Base-by-base conservation (phyloP, 2,329 filamentous ascomycete species). In the Alternaria sp. region DNA sequence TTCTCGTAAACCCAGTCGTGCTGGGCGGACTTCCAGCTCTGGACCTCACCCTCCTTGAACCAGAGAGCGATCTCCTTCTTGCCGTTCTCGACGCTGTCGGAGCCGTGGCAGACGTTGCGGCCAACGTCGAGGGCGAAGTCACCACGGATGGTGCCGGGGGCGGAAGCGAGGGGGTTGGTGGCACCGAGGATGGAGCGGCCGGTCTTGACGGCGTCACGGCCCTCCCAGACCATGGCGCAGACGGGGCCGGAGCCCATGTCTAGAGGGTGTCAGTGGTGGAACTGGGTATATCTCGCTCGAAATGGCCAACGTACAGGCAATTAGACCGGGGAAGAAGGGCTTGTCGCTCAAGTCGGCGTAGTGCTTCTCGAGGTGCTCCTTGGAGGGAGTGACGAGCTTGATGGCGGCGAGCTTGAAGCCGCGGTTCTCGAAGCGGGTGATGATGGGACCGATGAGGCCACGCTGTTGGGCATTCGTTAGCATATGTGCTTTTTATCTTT, bases 21-120 rank as follows among this genome's bases (percentile, higher is more conserved):
- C 86, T 92, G 88, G 81, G 92, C 87, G 74, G 87, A 86, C 89
- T 96, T 95, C 89, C 92, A 98, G 85, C 81, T 87, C 84, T 93
- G 84, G 80, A 97, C 82, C 84, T 98, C 96, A 75, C 89, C 90
- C 75, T 92, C 86, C 85, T 91, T 90, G 92, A 99, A 99, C 96
- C 96, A 99, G 82, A 98, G 90, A 79, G 91, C 91, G 82, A 99
- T 99, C 89, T 99, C 96, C 92, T 98, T 97, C 91, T 98, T 89
- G 85, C 96, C 96, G 87, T 89, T 97, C 90, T 99, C 96, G 85
- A 99, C 95, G 82, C 88, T 90, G 89, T 99, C 96, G 84, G 93
- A 97, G 83, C 96, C 96, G 90, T 99, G 96, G 92, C 95, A 98
- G 86, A 98, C 93, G 88, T 99, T 99, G 84, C 95, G 93, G 86